These are phyloP conservation scores for Fusarium odoratissimum DNA, from an alignment of 2,329 filamentous ascomycete species.

Conservation along the genomic window DNA sequence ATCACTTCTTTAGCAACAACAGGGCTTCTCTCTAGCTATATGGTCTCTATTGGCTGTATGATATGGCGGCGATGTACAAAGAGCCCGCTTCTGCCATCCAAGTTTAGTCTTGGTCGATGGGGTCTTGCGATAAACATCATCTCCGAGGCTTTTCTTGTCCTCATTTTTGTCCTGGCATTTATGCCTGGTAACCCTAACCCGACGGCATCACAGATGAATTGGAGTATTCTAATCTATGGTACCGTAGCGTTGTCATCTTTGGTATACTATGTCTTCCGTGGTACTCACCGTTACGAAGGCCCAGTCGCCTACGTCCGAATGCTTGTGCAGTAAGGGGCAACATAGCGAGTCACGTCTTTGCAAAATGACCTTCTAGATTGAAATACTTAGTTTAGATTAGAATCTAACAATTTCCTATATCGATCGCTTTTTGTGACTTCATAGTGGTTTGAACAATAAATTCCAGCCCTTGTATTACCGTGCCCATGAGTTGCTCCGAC, in stretches of 20 bases:
- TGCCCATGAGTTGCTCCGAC: neutral
- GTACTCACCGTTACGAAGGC: constrained; percentile 33
- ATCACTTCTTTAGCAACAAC: constrained; percentile 36
- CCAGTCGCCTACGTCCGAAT: constrained; percentile 34
- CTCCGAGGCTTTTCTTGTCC: constrained; percentile 30
- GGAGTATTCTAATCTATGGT: constrained; percentile 35
- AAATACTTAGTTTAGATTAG: neutral
- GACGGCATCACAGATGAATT: constrained; percentile 32
- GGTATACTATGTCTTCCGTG: constrained; percentile 30
- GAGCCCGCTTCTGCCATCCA: constrained; percentile 18
- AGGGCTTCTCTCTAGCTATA: constrained; percentile 34
- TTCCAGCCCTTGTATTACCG: neutral
- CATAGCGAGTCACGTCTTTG: neutral
- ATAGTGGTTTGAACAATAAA: neutral
- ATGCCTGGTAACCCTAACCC: constrained; percentile 36
- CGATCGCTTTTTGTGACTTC: neutral
- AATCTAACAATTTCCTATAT: neutral
- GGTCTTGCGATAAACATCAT: constrained; percentile 31
- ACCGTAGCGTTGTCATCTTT: constrained; percentile 10
- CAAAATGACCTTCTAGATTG: neutral
- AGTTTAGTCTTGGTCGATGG: constrained; percentile 31
- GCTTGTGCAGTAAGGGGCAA: constrained; percentile 12
- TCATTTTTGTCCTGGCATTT: constrained; percentile 37
- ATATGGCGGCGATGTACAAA: constrained; percentile 35
- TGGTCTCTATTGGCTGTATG: constrained; percentile 38